Evolutionary conservation across 1,284 basidiomycete species (phyloP).

Genomic region (Taiwanofungus camphoratus): DNA sequence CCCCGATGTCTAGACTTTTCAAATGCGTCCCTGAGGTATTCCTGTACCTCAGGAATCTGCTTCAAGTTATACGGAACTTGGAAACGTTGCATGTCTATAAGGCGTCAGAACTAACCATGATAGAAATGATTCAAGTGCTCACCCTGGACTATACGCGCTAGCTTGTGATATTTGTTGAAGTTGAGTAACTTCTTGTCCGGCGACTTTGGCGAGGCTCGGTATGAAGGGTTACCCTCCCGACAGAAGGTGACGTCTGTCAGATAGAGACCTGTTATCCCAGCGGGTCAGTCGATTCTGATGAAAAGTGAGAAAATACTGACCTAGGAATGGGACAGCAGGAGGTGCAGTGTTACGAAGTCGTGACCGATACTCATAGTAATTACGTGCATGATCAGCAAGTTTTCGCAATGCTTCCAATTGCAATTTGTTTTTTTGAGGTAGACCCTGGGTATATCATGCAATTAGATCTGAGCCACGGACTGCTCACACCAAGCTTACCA

Average conservation of each 20-base stretch:
- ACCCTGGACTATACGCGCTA: slow-evolving; percentile 86
- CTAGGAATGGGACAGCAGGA: slow-evolving; percentile 90
- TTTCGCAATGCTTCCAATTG: slow-evolving; percentile 80
- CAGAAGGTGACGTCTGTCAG: slow-evolving; percentile 94
- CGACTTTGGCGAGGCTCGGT: slow-evolving; percentile 74
- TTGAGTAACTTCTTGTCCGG: slow-evolving; percentile 84
- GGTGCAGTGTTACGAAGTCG: slow-evolving; percentile 77
- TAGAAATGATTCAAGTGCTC: slow-evolving; percentile 10
- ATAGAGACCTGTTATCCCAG: slow-evolving; percentile 59
- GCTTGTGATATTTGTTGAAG: slow-evolving; percentile 92
- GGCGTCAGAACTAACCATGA: not conserved
- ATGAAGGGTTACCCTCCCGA: slow-evolving; percentile 88
- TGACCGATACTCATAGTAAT: slow-evolving; percentile 90
- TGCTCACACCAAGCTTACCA: slow-evolving; percentile 43
- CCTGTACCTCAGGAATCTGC: slow-evolving; percentile 80
- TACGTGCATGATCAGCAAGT: slow-evolving; percentile 85
- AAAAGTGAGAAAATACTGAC: slow-evolving; percentile 38
- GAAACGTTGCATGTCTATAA: slow-evolving; percentile 86
- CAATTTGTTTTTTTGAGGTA: slow-evolving; percentile 80
- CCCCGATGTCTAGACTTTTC: slow-evolving; percentile 67
- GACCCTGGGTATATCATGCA: slow-evolving; percentile 44
- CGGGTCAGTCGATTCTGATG: not conserved
- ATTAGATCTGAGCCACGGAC: slow-evolving; percentile 1
- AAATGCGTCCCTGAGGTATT: slow-evolving; percentile 68
- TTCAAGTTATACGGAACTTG: slow-evolving; percentile 82